phyloP scores from a whole-genome alignment of 805 yeast species.

The Torulaspora microellipsoides region DNA sequence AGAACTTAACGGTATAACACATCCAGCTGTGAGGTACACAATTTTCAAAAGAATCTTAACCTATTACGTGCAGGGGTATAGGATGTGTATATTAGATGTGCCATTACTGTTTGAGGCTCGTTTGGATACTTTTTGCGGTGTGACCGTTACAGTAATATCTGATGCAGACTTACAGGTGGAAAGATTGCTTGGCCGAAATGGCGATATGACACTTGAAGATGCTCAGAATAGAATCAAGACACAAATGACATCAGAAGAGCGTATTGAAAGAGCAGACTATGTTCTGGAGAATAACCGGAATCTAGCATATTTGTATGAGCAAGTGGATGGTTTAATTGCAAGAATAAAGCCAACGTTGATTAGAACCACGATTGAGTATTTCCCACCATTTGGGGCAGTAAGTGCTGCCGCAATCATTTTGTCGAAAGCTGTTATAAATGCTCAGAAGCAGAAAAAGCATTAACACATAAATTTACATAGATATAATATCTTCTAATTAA shows the following conservation, averaged over 20 bases:
- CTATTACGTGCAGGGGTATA: constrained; percentile 54
- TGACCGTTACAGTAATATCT: constrained; percentile 64
- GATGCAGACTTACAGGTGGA: constrained; percentile 51
- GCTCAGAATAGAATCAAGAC: constrained; percentile 66
- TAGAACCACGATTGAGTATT: constrained; percentile 32
- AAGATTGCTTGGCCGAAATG: constrained; percentile 64
- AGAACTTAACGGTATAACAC: constrained; percentile 70
- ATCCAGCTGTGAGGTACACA: constrained; percentile 71
- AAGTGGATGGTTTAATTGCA: constrained; percentile 40
- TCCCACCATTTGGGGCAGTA: constrained; percentile 41
- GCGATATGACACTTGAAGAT: constrained; percentile 58
- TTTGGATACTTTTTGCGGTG: constrained; percentile 66
- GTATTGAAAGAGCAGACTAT: constrained; percentile 56
- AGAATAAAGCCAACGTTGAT: constrained; percentile 38
- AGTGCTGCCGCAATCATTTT: constrained; percentile 30
- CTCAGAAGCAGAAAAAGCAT: constrained; percentile 11
- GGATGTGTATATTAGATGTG: constrained; percentile 75
- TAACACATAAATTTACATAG: constrained; percentile 7
- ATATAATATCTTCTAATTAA: no score
- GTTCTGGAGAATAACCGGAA: constrained; percentile 60
- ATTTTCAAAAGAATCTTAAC: constrained; percentile 53
- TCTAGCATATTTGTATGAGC: constrained; percentile 40
- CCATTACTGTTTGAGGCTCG: constrained; percentile 85
- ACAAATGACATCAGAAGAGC: constrained; percentile 65
- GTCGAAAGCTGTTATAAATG: constrained; percentile 18